These are phyloP conservation scores for Xylariaceae sp. DNA, from an alignment of 2,329 filamentous ascomycete genomes.

Conservation along the genomic window DNA sequence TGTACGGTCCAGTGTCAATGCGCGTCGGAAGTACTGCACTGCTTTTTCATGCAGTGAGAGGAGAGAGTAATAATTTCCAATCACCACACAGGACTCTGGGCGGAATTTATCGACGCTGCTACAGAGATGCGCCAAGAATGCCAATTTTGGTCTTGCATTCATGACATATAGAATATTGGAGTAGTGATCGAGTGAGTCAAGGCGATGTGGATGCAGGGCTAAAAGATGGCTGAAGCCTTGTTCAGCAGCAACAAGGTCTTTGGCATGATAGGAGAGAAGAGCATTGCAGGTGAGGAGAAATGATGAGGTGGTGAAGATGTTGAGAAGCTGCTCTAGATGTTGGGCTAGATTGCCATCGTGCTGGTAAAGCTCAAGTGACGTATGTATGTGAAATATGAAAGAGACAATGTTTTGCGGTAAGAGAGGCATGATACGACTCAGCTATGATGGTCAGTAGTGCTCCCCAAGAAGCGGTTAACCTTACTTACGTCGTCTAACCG, in stretches of 20 bases:
- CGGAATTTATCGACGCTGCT: constrained; percentile 92
- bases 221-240: constrained; percentile 74
- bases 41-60: constrained; percentile 96
- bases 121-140: constrained; percentile 88
- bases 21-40: constrained; percentile 94
- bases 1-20: constrained; percentile 81
- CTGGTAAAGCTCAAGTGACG: constrained; percentile 88
- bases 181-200: constrained; percentile 92
- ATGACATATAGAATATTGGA: constrained; percentile 97
- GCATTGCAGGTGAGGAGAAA: constrained; percentile 91
- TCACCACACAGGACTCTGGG: constrained; percentile 92
- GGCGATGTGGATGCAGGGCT: constrained; percentile 68
- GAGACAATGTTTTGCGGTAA: constrained; percentile 89
- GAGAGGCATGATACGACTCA: constrained; percentile 67
- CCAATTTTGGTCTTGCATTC: constrained; percentile 80
- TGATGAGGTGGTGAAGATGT: constrained; percentile 81
- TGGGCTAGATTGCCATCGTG: constrained; percentile 72
- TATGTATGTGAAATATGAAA: constrained; percentile 89
- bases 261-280: constrained; percentile 84
- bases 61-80: constrained; percentile 95
- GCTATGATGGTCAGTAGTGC: constrained; percentile 44
- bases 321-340: constrained; percentile 72
- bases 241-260: constrained; percentile 69
- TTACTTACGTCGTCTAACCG: constrained; percentile 74
- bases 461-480: not conserved